Evolutionary conservation across 2,329 filamentous ascomycete species (phyloP), one percentile per base, ranked within the genome.

Genomic region (Didymella sp.): DNA sequence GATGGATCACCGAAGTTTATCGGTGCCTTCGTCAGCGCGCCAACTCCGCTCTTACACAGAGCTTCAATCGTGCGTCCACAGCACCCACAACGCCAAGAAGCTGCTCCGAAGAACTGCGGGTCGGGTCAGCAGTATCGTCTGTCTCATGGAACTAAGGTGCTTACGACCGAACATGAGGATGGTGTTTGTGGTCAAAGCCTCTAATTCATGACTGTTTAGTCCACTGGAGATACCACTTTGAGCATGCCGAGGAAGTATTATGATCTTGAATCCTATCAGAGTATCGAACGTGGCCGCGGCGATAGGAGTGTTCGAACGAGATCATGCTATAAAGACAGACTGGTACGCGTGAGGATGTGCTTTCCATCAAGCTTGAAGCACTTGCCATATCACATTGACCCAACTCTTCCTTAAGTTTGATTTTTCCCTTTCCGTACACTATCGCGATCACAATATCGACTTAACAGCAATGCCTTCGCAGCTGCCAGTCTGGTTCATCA

Each of bases 401-500:
- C 15, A 6, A 41, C 6, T 27, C 6, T 5, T 15, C 21, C 22
- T 41, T 11, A 12, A 27, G 6, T 15, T 11, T 21, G 8, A 6
- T 15, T 7, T 4, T 11, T 31, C 30, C 4, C 13, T 31, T 15
- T 11, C n/a, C 41, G n/a, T 12, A 6, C 8, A 31, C 13, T 21
- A 6, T 7, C 4, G 8, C 21, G 2, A 28, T 17, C 7, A 8
- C 4, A 37, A 28, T 12, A 37, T 13, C 45, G 19, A 19, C 15
- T 13, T 15, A 21, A 13, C 27, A 15, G 33, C 7, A 11, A 58
- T 55, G 56, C 19, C 66, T 15, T 27, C 64, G 11, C 56, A 64
- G 50, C 62, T 62, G 15, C 71, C 69, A 33, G 76, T 82, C 12
- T 83, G 80, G 79, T 77, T 83, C 64, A 80, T 84, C 59, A 83